Evolutionary conservation across 1,139 yeast genomes (phyloP), one percentile per base, ranked within the genome.

Genomic region (Yamadazyma oceani): DNA sequence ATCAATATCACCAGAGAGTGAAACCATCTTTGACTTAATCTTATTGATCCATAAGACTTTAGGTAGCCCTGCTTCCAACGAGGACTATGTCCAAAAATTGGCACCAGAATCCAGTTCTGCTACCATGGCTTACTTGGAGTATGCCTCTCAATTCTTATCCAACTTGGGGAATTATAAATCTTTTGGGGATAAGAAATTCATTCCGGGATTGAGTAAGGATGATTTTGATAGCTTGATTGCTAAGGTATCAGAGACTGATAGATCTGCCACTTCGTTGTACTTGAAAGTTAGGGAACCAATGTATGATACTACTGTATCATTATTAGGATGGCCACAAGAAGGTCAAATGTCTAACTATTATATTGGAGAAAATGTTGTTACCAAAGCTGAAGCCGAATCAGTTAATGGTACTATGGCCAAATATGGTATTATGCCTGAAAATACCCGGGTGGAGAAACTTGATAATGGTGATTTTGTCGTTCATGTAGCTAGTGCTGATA

Each of bases 121-220:
- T 10, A 66, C 69, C n/a, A 56, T 62, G 21, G 58, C 61, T 14
- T 85, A 84, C 57, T 65, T 87, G 57, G 94, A 86, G 55, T 88
- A 86, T 52, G 80, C 88, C 7, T 77, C 90, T 22, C 95, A 86
- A 61, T 83, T 88, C 54, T 67, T 88, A 52, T 71, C 83, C 36
- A 88, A 88, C 60, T 70, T 84, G 55, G 96, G 96, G 45, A 88
- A 88, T 59, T 88, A 79, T 70, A 87, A 86, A 64, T 83, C 94
- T 1, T 88, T 88, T 62, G 96, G 96, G 45, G 96, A 88, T 62
- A 78, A 78, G 48, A 88, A 88, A 62, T 87, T 87, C 55, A 71
- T 88, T 47, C 96, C 96, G 26, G 66, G 78, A 33, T 53, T 86
- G 29, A 37, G 69, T 1, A 53, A 49, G 28, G 74, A 62, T 1